Evolutionary conservation across 2,329 filamentous ascomycete genomes (phyloP).

Genomic region (Colletotrichum nymphaeae): DNA sequence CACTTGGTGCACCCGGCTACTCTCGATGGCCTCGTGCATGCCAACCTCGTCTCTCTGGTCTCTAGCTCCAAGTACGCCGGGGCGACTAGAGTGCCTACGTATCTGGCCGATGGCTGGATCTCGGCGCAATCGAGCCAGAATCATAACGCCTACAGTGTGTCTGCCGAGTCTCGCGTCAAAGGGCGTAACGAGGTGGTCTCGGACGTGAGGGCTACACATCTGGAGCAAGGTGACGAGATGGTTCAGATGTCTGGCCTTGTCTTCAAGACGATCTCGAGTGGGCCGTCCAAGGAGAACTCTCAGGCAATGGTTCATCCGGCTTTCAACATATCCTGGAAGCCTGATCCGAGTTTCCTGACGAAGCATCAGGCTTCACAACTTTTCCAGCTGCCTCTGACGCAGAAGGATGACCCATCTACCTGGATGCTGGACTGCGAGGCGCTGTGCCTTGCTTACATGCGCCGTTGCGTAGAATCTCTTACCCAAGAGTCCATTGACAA

Average conservation of each 20-base stretch:
- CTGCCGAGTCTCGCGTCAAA: slow-evolving; percentile 17
- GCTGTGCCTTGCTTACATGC: slow-evolving; percentile 32
- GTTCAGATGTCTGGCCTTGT: slow-evolving; percentile 36
- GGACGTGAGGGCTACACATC: slow-evolving; percentile 34
- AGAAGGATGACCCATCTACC: slow-evolving; percentile 32
- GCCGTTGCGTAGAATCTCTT: not conserved
- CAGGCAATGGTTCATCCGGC: slow-evolving; percentile 24
- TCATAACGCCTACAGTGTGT: slow-evolving; percentile 37
- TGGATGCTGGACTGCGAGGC: slow-evolving; percentile 38
- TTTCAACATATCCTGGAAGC: slow-evolving; percentile 38
- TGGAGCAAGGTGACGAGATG: slow-evolving; percentile 28
- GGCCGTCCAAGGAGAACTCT: not conserved
- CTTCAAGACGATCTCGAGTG: slow-evolving; percentile 35
- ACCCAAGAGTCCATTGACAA: not conserved
- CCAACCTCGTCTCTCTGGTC: slow-evolving; percentile 31
- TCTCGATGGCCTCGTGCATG: slow-evolving; percentile 48
- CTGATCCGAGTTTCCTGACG: slow-evolving; percentile 37
- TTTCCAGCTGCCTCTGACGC: slow-evolving; percentile 31
- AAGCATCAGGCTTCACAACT: slow-evolving; percentile 28
- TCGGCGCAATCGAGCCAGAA: not conserved
- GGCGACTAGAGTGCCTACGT: slow-evolving; percentile 25
- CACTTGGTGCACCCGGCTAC: slow-evolving; percentile 50
- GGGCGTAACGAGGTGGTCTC: slow-evolving; percentile 32
- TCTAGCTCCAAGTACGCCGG: not conserved
- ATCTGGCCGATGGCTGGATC: slow-evolving; percentile 21